Evolutionary conservation across 495 filamentous ascomycete genomes (phyloP), one percentile per base, ranked within the genome.

Genomic region (Aspergillus coremiiformis): DNA sequence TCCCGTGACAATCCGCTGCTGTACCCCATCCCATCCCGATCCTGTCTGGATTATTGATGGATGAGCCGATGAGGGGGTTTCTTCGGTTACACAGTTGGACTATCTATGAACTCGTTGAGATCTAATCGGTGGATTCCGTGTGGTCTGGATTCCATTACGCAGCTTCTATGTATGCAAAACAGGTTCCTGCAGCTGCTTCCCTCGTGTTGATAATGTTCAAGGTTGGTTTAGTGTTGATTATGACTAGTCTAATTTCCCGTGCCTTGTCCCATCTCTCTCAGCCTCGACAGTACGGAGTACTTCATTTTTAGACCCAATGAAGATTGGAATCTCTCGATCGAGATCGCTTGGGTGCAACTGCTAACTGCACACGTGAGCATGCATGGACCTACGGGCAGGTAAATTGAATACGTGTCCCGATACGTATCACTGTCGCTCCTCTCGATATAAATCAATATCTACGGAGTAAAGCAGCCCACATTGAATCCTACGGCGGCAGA

Each of bases 351-450:
- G 35, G 39, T 27, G 32, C 39, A 49, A 56, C 44, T 24, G 44
- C 47, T 29, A 49, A 56, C 44, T 24, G 44, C 47, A 48, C 55
- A 53, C 51, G 55, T 53, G 55, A 39, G 55, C 44, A 51, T 58
- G 55, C 55, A 58, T 51, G 49, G 55, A 53, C 55, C 55, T 53
- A 22, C 52, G n/a, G 21, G 4, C 44, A 30, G 17, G 27, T 30
- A 9, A 30, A 9, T 9, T 9, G 27, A 30, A 30, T 9, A 9
- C 27, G 3, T 30, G 7, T n/a, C n/a, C n/a, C n/a, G n/a, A n/a
- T n/a, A n/a, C n/a, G n/a, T n/a, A n/a, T n/a, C n/a, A n/a, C n/a
- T n/a, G n/a, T n/a, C n/a, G n/a, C n/a, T n/a, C n/a, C n/a, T n/a
- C n/a, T n/a, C n/a, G n/a, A n/a, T n/a, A 27, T 4, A 27, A 27